Conservation (phyloP, 257 asterid genomes). For the Scutellaria baicalensis region DNA sequence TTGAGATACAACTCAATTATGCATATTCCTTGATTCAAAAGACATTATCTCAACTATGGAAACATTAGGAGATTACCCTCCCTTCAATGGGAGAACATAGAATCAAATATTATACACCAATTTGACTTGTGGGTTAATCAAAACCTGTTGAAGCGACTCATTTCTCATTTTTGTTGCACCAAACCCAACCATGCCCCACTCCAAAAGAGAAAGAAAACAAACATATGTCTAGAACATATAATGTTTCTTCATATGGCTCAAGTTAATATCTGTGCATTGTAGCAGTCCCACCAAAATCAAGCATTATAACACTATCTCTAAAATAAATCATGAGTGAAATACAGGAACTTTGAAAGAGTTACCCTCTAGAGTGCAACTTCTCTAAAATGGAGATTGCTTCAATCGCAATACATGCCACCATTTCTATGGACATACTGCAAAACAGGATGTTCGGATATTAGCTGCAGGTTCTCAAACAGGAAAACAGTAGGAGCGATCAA, state of each 20-base stretch:
- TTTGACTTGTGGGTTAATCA: not conserved
- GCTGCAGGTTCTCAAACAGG: slow-evolving; percentile 2
- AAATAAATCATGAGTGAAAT: not conserved
- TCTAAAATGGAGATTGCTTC: slow-evolving; percentile 92
- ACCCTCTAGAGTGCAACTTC: slow-evolving; percentile 82
- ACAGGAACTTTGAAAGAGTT: slow-evolving; percentile 12
- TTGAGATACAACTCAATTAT: not conserved
- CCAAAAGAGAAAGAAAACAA: not conserved
- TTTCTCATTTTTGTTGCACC: not conserved
- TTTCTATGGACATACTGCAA: slow-evolving; percentile 80
- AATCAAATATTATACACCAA: not conserved
- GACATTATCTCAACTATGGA: not conserved
- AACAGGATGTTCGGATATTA: slow-evolving; percentile 8
- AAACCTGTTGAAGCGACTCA: not conserved
- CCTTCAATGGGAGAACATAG: not conserved
- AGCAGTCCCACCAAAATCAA: not conserved
- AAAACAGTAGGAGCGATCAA: not conserved
- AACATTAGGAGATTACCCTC: not conserved
- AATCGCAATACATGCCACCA: slow-evolving; percentile 90
- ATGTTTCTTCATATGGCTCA: not conserved
- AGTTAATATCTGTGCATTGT: not conserved
- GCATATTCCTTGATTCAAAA: not conserved
- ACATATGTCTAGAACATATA: not conserved
- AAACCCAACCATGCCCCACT: not conserved
- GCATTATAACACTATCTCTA: not conserved